Base-by-base conservation (phyloP, 768 basidiomycete genomes). In the Cyclocybe cylindracea region DNA sequence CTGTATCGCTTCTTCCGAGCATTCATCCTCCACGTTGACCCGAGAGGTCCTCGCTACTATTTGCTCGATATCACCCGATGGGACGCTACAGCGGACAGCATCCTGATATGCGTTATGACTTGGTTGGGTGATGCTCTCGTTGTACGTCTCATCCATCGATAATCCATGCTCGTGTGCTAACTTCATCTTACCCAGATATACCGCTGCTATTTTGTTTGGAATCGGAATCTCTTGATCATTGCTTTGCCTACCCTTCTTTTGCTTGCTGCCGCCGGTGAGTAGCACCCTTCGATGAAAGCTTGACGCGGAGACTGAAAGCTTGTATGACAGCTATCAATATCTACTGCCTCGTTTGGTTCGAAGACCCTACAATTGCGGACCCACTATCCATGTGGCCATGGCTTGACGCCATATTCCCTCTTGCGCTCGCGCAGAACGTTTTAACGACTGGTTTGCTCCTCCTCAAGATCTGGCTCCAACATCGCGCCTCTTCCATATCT, bases 161-260 rank as follows among this genome's bases (percentile, higher is more conserved):
- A 4, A 5, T 16, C 13, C 18, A 38, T 11, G 6, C 13, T 19
- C 8, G 8, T 5, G 33, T 7, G 24, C 35, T 39, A 7, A 31
- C n/a, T 32, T 11, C 29, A 40, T 39, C 29, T 18, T 33, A 40
- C n/a, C 32, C 45, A 66, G 67, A 66, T 66, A 31, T 68, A 65
- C 48, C 59, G 67, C 19, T 67, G 66, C 44, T 69, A 63, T 44
- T 56, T 64, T 29, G 60, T 69, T 11, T 69, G 67, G 67, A 55
- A 61, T 38, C 51, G 55, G 31, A 60, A 55, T 37, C 37, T 51
- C 2, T 53, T 46, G 50, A 48, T 69, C 7, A 58, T 69, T 29
- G 19, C 55, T 2, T 14, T 66, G 37, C 66, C 67, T 14, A 24
- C 57, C 16, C 40, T 64, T 7, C 56, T 69, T 7, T 47, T 69